Base-by-base conservation (phyloP, 306 rosid species). In the Albizia julibrissin region DNA sequence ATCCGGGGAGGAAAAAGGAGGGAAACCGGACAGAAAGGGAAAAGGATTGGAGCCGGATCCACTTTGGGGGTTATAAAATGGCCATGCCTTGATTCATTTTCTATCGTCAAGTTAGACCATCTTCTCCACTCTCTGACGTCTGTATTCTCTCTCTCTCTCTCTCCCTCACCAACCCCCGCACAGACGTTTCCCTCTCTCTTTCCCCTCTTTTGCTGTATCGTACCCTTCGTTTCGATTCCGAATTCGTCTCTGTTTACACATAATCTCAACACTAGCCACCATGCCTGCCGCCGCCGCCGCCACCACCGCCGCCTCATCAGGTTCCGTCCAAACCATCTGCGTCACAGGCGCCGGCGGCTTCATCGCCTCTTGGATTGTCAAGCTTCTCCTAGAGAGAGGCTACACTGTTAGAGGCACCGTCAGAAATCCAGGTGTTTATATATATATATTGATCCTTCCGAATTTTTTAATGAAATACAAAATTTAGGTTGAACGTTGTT, bases 341-440 rank as follows among this genome's bases (percentile, higher is more conserved):
- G 97, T 95, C 79, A 93, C 99, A 54, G 99, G 99, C 4, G 99
- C 99, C 15, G 98, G 94, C 1, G 99, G 99, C 21, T 95, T 92
- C 87, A 93, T 95, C 66, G 99, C 98, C 18, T 93, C 99, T 9
- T 95, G 99, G 98, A 87, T 92, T 0, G 98, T 93, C 2, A 92
- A 91, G 34, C 90, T 91, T 49, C 91, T 95, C 19, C 88, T 95
- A 0, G 84, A 90, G 54, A 90, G 86, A 87, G 97, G 97, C 24
- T 95, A 95, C 87, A 76, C 78, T 44, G 99, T 95, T 5, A 87
- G 84, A 86, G 99, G 98, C 80, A 95, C 99, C 50, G 77, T 93
- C 10, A 74, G 98, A 82, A 95, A 93, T 79, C 97, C 99, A 80
- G 98, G 98, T 88, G 43, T 69, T 74, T 37, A 5, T 5, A 46